A percentile compares a stretch with the other conserved stretches of the same genome.
phyloP scores from a whole-genome alignment of 345 rosid genomes.

The Murraya koenigii region DNA sequence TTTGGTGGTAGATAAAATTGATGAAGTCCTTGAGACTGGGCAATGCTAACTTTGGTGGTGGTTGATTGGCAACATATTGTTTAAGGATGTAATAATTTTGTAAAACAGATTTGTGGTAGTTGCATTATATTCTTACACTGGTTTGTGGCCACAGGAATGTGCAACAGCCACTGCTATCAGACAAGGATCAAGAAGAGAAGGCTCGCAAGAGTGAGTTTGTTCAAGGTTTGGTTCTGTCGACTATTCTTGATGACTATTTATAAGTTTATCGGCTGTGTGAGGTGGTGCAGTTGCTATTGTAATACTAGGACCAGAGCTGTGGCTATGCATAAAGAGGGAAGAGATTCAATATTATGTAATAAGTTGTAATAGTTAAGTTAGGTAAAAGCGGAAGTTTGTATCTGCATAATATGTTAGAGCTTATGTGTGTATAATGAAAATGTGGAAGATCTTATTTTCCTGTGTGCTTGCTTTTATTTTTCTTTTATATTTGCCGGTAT shows the following conservation, averaged over 20 bases:
- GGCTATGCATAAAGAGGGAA: constrained; percentile 18
- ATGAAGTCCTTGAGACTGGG: constrained; percentile 5
- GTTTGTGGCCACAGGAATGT: constrained; percentile 33
- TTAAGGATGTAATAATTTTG: not conserved
- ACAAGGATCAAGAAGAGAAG: constrained; percentile 56
- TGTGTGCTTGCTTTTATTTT: not conserved
- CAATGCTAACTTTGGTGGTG: not conserved
- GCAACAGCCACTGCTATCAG: constrained; percentile 25
- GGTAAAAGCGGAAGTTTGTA: constrained; percentile 17
- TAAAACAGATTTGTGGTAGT: too few species aligned
- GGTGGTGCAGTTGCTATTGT: constrained; percentile 8
- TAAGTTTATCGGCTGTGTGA: constrained; percentile 22
- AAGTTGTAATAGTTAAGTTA: constrained; percentile 15
- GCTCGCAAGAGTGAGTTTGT: constrained; percentile 47
- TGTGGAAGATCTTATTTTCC: constrained; percentile 26
- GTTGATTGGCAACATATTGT: not conserved
- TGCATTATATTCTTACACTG: constrained; percentile 10
- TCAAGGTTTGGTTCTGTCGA: constrained; percentile 48
- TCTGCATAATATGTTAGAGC: constrained; percentile 25
- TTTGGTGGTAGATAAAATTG: not conserved
- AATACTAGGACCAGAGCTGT: constrained; percentile 13
- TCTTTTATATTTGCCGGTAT: not conserved
- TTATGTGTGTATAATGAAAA: constrained; percentile 35
- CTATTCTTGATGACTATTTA: constrained; percentile 42
- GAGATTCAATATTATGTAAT: constrained; percentile 12